Conservation (phyloP, 495 filamentous ascomycete genomes). For the Aspergillus ostianus region DNA sequence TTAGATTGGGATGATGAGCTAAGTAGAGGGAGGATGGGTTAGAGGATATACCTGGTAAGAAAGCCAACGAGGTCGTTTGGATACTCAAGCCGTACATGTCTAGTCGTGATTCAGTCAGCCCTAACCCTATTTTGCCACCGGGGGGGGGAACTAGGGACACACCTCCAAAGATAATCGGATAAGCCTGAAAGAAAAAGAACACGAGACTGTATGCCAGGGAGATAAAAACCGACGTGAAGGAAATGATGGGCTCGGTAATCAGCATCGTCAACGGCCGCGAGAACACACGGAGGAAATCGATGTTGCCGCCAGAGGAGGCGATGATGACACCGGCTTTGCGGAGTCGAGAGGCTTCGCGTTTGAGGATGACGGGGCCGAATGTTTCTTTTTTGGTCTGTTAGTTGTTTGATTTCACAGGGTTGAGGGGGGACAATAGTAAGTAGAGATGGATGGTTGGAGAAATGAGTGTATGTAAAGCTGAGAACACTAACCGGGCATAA, state of each 20-base stretch:
- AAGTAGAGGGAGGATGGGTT: not conserved
- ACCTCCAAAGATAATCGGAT: constrained; percentile 61
- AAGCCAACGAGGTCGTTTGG: constrained; percentile 40
- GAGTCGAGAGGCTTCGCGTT: constrained; percentile 47
- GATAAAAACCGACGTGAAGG: constrained; percentile 66
- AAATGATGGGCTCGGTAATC: constrained; percentile 59
- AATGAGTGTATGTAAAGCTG: not conserved
- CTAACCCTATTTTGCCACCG: not conserved
- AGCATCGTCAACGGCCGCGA: constrained; percentile 49
- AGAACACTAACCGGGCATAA: constrained; percentile 44
- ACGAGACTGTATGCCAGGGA: constrained; percentile 72
- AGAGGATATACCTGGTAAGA: constrained; percentile 35
- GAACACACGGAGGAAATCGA: constrained; percentile 44
- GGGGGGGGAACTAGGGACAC: not conserved
- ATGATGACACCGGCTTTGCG: constrained; percentile 41
- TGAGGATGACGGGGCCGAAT: constrained; percentile 69
- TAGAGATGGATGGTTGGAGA: constrained; percentile 2
- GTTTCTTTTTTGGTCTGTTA: constrained; percentile 46
- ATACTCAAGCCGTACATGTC: constrained; percentile 36
- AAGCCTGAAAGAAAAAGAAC: constrained; percentile 67
- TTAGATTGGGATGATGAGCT: not conserved
- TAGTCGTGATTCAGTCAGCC: constrained; percentile 5
- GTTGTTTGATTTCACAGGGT: too few species aligned
- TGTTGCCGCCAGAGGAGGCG: constrained; percentile 36
- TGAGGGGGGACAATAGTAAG: not conserved